These are phyloP conservation scores for Aspergillus sp. DNA, from an alignment of 2,329 filamentous ascomycete species.

Conservation along the genomic window DNA sequence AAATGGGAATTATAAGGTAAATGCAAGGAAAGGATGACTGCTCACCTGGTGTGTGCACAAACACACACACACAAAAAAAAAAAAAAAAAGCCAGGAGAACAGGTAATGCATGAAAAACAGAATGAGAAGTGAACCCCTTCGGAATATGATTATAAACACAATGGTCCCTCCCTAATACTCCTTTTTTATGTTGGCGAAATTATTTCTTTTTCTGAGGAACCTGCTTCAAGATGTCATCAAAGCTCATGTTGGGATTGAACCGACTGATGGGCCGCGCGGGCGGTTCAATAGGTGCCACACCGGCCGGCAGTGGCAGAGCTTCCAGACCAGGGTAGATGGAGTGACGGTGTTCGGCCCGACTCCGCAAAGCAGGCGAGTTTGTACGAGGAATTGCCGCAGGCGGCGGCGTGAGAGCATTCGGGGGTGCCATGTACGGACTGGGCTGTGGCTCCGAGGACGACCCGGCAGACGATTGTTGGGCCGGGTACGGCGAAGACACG, in stretches of 20 bases:
- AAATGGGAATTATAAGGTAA: not conserved
- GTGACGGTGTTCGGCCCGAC: conserved; percentile 32
- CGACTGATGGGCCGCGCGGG: conserved; percentile 33
- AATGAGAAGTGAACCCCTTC: not conserved
- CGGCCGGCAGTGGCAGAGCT: conserved; percentile 37
- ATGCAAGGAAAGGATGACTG: not conserved
- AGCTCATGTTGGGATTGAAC: conserved; percentile 44
- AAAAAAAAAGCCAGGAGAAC: not conserved
- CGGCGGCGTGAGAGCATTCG: conserved; percentile 26
- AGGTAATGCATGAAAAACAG: not conserved
- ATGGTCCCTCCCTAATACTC: too few species aligned
- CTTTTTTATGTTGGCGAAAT: not conserved
- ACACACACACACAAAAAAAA: not conserved
- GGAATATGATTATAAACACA: not conserved
- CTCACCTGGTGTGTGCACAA: conserved; percentile 9
- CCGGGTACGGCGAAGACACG: conserved; percentile 32
- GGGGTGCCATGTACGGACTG: conserved; percentile 25
- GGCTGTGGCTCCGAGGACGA: conserved; percentile 30
- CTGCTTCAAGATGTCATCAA: conserved; percentile 42
- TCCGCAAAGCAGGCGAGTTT: conserved; percentile 24
- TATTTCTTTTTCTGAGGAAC: conserved; percentile 36
- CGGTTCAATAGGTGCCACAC: conserved; percentile 36
- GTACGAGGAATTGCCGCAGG: conserved; percentile 30
- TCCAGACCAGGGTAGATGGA: conserved; percentile 42
- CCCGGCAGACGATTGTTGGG: conserved; percentile 30